A percentile compares a stretch with the other conserved stretches of the same genome.
Conservation (phyloP, 495 filamentous ascomycete species). For the Trichoderma virens region DNA sequence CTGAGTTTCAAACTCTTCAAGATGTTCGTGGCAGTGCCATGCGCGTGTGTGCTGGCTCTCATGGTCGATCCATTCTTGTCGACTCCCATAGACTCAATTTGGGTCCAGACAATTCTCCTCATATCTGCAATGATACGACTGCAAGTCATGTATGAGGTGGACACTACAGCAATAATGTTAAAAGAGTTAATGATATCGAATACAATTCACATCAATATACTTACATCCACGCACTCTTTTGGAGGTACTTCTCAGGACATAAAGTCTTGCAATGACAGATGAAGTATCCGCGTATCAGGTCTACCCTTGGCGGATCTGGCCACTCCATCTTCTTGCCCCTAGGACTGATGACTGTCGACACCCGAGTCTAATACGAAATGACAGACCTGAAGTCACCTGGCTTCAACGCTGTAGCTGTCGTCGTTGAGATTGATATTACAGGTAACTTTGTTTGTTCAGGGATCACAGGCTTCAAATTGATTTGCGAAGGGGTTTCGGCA, state of each 20-base stretch:
- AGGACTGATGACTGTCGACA: slow-evolving; percentile 6
- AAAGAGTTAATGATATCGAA: too few relatives aligned
- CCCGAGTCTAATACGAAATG: slow-evolving; percentile 12
- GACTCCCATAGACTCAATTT: slow-evolving; percentile 20
- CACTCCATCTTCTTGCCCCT: slow-evolving; percentile 8
- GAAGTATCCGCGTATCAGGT: slow-evolving; percentile 11
- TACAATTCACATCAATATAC: neutral
- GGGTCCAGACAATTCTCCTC: slow-evolving; percentile 18
- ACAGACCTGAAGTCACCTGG: slow-evolving; percentile 10
- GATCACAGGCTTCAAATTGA: too few relatives aligned
- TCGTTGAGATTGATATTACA: too few relatives aligned
- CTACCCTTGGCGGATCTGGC: slow-evolving; percentile 12
- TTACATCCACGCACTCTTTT: slow-evolving; percentile 13
- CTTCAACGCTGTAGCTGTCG: neutral
- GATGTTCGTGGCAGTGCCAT: neutral
- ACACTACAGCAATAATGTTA: slow-evolving; percentile 3
- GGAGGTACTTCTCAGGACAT: slow-evolving; percentile 15
- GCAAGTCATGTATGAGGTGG: slow-evolving; percentile 26
- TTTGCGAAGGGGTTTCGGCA: too few relatives aligned
- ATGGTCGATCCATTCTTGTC: slow-evolving; percentile 25
- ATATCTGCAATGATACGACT: slow-evolving; percentile 26
- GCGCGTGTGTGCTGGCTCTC: slow-evolving; percentile 17
- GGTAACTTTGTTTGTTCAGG: too few relatives aligned
- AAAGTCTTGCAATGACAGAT: slow-evolving; percentile 20
- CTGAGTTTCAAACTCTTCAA: neutral